Evolutionary conservation across 1,284 basidiomycete genomes (phyloP).

Genomic region (Phlebopus sp.): DNA sequence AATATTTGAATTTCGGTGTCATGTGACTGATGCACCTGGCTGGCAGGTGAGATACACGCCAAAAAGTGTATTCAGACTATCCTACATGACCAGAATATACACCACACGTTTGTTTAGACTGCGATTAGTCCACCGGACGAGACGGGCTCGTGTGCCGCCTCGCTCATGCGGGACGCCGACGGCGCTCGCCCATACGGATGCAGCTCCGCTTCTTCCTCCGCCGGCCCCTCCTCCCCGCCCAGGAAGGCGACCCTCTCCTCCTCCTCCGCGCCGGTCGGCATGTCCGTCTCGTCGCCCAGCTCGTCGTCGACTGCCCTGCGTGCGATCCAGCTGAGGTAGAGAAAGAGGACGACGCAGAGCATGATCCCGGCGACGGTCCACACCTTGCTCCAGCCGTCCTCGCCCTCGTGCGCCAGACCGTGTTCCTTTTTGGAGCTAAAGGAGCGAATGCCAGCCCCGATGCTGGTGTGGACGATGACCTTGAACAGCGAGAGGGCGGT

Average conservation of each 20-base stretch:
- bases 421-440: constrained; percentile 65
- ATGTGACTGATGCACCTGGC: constrained; percentile 16
- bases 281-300: constrained; percentile 50
- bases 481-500: constrained; percentile 84
- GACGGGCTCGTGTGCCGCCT: constrained; percentile 16
- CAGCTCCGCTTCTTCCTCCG: constrained; percentile 21
- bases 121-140: constrained; percentile 2
- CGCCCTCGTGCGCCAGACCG: constrained; percentile 35
- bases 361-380: constrained; percentile 69
- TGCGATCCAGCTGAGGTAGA: constrained; percentile 79
- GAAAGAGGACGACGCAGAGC: constrained; percentile 72
- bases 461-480: constrained; percentile 80
- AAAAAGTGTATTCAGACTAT: background rate
- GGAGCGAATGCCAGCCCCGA: constrained; percentile 80
- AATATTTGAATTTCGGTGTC: constrained; percentile 2
- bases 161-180: constrained; percentile 26
- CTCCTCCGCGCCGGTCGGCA: constrained; percentile 35
- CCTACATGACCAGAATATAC: no score
- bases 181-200: constrained; percentile 21
- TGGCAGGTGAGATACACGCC: background rate
- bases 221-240: constrained; percentile 17
- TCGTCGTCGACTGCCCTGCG: constrained; percentile 80
- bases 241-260: constrained; percentile 49
- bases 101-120: constrained; percentile 10
- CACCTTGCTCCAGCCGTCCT: constrained; percentile 48